Evolutionary conservation across 2,329 filamentous ascomycete genomes (phyloP).

Genomic region (Trichoderma simmonsii): DNA sequence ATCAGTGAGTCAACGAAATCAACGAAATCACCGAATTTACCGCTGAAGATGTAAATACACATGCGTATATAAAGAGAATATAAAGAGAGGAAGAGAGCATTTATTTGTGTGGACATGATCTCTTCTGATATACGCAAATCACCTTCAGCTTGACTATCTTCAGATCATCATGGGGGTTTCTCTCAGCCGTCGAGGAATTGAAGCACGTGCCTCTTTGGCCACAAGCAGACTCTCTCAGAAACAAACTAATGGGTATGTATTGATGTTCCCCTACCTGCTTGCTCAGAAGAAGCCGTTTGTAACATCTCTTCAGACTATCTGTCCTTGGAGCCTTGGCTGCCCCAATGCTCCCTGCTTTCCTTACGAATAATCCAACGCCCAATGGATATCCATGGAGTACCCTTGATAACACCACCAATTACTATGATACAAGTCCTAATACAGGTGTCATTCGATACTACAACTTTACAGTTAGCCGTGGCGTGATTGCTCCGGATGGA

Average conservation of each 20-base stretch:
- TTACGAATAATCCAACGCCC: slow-evolving; percentile 48
- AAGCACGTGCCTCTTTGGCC: not conserved
- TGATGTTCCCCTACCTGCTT: not conserved
- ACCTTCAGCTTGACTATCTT: not conserved
- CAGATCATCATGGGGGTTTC: slow-evolving; percentile 14
- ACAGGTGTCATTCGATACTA: slow-evolving; percentile 56
- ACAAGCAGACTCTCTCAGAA: slow-evolving; percentile 29
- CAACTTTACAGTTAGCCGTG: slow-evolving; percentile 51
- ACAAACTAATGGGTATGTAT: slow-evolving; percentile 39
- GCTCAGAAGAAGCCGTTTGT: not conserved
- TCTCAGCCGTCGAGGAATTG: not conserved
- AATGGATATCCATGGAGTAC: slow-evolving; percentile 53
- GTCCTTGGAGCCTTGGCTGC: slow-evolving; percentile 39
- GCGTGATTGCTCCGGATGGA: slow-evolving; percentile 54
- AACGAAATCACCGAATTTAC: not conserved
- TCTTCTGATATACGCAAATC: not conserved
- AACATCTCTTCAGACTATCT: slow-evolving; percentile 33
- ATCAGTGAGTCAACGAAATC: not conserved
- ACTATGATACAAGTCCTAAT: slow-evolving; percentile 45
- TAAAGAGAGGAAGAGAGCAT: not conserved
- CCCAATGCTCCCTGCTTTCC: slow-evolving; percentile 40
- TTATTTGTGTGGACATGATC: not conserved
- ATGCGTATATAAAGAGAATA: not conserved
- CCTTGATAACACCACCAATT: slow-evolving; percentile 45
- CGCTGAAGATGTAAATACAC: not conserved